Conservation (phyloP, 1,284 basidiomycete genomes). For the Ceratobasidium sp. region DNA sequence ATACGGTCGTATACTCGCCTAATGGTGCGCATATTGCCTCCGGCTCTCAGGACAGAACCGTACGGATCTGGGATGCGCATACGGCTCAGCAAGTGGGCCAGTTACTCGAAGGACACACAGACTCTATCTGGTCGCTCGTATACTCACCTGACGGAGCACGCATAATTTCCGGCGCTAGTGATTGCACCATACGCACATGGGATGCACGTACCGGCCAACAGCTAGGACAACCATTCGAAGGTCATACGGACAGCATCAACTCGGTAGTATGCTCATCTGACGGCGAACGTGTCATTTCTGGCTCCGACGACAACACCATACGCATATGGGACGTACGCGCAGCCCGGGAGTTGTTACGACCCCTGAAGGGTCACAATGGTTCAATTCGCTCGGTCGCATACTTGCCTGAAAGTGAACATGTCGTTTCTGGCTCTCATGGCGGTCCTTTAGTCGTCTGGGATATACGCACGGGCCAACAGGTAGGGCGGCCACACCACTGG, state of each 20-base stretch:
- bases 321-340: not conserved
- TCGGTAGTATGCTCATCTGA: not conserved
- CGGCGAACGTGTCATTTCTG: not conserved
- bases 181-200: not conserved
- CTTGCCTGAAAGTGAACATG: not conserved
- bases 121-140: not conserved
- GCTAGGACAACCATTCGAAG: not conserved
- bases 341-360: no score
- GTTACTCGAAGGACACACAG: not conserved
- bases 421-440: constrained; percentile 14
- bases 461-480: not conserved
- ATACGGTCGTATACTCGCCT: constrained; percentile 28
- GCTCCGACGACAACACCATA: not conserved
- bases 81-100: not conserved
- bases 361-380: not conserved
- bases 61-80: constrained; percentile 23
- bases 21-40: constrained; percentile 19
- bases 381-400: not conserved
- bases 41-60: constrained; percentile 22
- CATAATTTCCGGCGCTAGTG: not conserved
- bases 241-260: not conserved
- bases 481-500: not conserved
- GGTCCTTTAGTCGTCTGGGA: constrained; percentile 19
- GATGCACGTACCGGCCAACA: not conserved
- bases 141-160: not conserved